Percentiles rank a stretch among this genome's conserved stretches.
These are phyloP conservation scores for Capsicum pubescens DNA, from an alignment of 257 asterid genomes.

Conservation along the genomic window DNA sequence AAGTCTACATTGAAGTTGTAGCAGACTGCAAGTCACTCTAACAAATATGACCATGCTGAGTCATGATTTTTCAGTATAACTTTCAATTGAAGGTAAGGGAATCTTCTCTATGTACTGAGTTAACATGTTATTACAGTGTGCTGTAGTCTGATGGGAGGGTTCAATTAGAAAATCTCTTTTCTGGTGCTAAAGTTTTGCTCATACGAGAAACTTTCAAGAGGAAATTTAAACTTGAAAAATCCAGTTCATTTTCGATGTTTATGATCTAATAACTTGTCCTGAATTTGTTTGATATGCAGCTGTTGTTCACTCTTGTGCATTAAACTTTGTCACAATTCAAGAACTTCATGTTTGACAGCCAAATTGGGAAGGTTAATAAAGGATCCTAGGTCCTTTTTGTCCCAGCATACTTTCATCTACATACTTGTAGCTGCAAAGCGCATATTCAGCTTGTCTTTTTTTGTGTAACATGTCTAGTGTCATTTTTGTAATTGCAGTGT, in stretches of 20 bases:
- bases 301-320: background rate
- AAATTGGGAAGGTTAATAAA: slow-evolving; percentile 7
- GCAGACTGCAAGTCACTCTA: slow-evolving; percentile 28
- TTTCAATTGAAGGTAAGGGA: background rate
- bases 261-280: background rate
- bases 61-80: background rate
- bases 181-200: background rate
- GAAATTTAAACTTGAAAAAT: background rate
- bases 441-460: background rate
- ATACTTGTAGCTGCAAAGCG: slow-evolving; percentile 12
- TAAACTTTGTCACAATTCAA: background rate
- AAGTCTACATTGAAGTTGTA: slow-evolving; percentile 63
- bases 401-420: background rate
- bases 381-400: background rate
- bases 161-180: slow-evolving; percentile 2
- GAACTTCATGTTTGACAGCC: background rate
- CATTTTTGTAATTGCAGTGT: background rate
- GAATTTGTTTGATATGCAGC: slow-evolving; percentile 11
- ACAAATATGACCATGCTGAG: background rate
- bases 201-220: background rate
- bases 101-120: background rate
- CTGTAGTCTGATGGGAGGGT: background rate
- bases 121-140: background rate
- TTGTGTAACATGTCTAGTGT: background rate
- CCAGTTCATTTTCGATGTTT: background rate